Percentiles rank a stretch among this genome's conserved stretches.
These are phyloP conservation scores for Aurifilum marmelostoma DNA, from an alignment of 2,329 filamentous ascomycete species.

Conservation along the genomic window DNA sequence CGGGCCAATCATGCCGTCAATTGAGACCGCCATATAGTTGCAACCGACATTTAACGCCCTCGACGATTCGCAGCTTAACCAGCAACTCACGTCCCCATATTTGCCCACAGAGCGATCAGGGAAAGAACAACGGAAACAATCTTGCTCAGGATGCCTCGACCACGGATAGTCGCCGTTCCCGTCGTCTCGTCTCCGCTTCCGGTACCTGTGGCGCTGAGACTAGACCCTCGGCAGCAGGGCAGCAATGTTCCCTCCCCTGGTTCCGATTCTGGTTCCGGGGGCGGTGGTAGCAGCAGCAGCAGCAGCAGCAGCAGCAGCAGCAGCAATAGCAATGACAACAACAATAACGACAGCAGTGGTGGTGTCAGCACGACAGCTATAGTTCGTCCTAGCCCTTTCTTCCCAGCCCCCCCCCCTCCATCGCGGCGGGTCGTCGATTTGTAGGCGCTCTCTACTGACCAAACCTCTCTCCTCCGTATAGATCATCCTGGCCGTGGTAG, in stretches of 20 bases:
- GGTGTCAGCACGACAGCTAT: conserved; percentile 22
- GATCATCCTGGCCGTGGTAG: conserved; percentile 35
- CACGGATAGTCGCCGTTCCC: conserved; percentile 3
- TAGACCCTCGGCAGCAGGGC: conserved; percentile 12
- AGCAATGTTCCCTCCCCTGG: not conserved
- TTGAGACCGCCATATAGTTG: conserved; percentile 12
- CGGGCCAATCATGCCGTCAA: conserved; percentile 8
- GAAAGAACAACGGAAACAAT: too few species aligned
- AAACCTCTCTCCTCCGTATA: conserved; percentile 16
- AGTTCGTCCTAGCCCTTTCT: conserved; percentile 12
- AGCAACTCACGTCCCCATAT: not conserved
- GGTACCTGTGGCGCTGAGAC: not conserved
- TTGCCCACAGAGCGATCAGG: not conserved
- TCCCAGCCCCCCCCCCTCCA: not conserved
- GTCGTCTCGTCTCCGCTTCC: not conserved
- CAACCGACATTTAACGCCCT: not conserved
- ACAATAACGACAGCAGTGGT: not conserved
- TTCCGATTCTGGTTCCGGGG: not conserved
- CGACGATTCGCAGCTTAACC: not conserved
- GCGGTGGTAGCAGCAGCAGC: not conserved
- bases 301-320: not conserved
- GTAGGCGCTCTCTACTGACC: not conserved
- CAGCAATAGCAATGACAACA: not conserved
- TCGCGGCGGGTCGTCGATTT: not conserved
- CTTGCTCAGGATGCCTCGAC: not conserved